phyloP scores from a whole-genome alignment of 495 filamentous ascomycete genomes.

The Pyrenula massariospora region DNA sequence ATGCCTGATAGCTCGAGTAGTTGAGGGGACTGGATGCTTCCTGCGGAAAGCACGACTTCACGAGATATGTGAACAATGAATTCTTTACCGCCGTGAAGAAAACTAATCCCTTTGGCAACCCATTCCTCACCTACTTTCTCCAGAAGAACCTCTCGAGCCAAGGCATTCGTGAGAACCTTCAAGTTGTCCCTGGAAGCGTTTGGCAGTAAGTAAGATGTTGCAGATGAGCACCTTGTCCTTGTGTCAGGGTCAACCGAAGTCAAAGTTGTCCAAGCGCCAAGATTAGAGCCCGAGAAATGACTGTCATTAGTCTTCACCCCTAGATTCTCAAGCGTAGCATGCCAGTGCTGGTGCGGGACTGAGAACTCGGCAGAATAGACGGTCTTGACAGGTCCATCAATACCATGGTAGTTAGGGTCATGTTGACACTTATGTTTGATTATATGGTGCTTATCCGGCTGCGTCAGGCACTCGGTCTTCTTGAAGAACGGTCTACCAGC shows the following conservation, averaged over 20 bases:
- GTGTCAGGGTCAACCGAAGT: constrained; percentile 26
- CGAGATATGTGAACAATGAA: constrained; percentile 14
- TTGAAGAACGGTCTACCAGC: constrained; percentile 32
- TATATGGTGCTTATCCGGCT: constrained; percentile 21
- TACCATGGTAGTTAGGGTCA: constrained; percentile 22
- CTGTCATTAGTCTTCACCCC: constrained; percentile 25
- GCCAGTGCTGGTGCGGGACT: constrained; percentile 33
- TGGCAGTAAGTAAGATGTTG: constrained; percentile 31
- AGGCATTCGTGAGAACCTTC: constrained; percentile 31
- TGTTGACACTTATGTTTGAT: constrained; percentile 15
- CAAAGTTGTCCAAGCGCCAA: constrained; percentile 32
- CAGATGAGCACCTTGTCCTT: constrained; percentile 32
- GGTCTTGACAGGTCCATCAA: constrained; percentile 28
- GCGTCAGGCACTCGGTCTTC: constrained; percentile 34
- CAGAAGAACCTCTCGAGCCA: constrained; percentile 24
- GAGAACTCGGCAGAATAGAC: constrained; percentile 29
- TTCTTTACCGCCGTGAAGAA: constrained; percentile 11
- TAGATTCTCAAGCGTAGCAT: constrained; percentile 27
- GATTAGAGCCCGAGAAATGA: constrained; percentile 27
- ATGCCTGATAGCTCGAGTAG: constrained; percentile 44
- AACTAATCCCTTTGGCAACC: constrained; percentile 21
- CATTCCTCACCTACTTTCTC: constrained; percentile 12
- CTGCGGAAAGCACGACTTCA: constrained; percentile 43
- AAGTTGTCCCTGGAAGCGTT: constrained; percentile 33
- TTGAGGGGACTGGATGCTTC: constrained; percentile 37